These are phyloP conservation scores for Bonia amplexicaulis DNA, from an alignment of 176 grass and related monocot species.

Conservation along the genomic window DNA sequence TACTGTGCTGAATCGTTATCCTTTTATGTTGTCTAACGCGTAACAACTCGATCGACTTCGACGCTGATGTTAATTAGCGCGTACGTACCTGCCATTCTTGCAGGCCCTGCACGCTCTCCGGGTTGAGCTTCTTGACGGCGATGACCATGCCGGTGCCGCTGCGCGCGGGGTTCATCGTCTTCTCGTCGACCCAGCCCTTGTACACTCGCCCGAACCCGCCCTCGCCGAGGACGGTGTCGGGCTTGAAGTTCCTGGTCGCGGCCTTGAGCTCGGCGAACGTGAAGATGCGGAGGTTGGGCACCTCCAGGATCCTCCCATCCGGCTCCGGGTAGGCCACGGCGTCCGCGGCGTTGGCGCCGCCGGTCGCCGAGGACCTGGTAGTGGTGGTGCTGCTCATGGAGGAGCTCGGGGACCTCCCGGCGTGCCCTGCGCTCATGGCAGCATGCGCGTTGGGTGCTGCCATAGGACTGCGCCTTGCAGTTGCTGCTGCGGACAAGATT, in stretches of 20 bases:
- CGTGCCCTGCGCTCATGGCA: background rate
- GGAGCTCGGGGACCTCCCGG: slow-evolving; percentile 11
- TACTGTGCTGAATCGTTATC: background rate
- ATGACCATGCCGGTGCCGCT: slow-evolving; percentile 57
- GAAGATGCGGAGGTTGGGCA: slow-evolving; percentile 57
- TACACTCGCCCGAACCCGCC: slow-evolving; percentile 83
- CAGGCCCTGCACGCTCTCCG: slow-evolving; percentile 66
- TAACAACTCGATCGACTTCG: background rate
- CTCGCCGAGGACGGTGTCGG: slow-evolving; percentile 60
- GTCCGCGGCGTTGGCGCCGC: background rate
- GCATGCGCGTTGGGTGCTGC: background rate
- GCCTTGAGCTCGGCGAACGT: slow-evolving; percentile 51
- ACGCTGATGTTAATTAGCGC: background rate
- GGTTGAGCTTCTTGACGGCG: slow-evolving; percentile 84
- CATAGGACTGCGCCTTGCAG: background rate
- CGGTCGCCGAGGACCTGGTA: background rate
- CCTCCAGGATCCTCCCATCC: slow-evolving; percentile 68
- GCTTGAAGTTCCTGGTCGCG: slow-evolving; percentile 60
- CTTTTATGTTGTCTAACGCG: background rate
- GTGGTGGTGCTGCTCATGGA: slow-evolving; percentile 31
- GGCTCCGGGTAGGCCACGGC: slow-evolving; percentile 14
- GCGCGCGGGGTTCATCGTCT: slow-evolving; percentile 44
- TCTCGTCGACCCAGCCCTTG: slow-evolving; percentile 82
- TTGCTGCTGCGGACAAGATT: background rate
- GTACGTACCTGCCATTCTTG: slow-evolving; percentile 68